These are phyloP conservation scores for Aspergillus sclerotioniger DNA, from an alignment of 495 filamentous ascomycete genomes.

Conservation along the genomic window DNA sequence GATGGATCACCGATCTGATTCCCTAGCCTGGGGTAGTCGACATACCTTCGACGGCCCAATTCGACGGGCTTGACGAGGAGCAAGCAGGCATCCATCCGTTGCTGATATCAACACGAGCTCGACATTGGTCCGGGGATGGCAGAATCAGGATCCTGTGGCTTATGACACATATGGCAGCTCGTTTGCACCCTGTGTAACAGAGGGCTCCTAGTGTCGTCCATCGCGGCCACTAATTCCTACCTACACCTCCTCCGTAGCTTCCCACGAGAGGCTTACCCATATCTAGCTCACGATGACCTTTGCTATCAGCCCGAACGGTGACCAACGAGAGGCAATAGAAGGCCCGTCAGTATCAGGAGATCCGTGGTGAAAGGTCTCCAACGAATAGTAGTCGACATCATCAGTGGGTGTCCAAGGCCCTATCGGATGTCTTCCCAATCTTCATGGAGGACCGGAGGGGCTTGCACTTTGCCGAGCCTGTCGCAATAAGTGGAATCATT, in stretches of 20 bases:
- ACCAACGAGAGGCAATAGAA: neutral
- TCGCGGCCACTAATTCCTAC: neutral
- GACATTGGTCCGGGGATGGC: neutral
- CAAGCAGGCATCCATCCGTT: neutral
- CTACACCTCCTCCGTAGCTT: neutral
- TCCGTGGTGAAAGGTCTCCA: neutral
- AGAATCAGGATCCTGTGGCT: neutral
- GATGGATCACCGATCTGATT: constrained; percentile 1
- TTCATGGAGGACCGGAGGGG: neutral
- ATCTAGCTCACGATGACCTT: no score
- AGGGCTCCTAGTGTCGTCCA: neutral
- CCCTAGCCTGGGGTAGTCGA: neutral
- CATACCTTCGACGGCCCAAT: neutral
- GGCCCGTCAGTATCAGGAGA: neutral
- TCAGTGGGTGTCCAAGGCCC: constrained; percentile 4
- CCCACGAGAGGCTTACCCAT: no score
- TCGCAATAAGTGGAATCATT: neutral
- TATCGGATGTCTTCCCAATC: neutral
- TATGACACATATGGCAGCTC: neutral
- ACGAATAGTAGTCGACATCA: constrained; percentile 4
- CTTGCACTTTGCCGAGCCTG: neutral
- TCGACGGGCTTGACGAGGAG: neutral
- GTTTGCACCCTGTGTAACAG: neutral
- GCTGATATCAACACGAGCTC: neutral
- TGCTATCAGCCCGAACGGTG: no score